These are phyloP conservation scores for Fraxinus velutina DNA, from an alignment of 305 asterid genomes.

Conservation along the genomic window DNA sequence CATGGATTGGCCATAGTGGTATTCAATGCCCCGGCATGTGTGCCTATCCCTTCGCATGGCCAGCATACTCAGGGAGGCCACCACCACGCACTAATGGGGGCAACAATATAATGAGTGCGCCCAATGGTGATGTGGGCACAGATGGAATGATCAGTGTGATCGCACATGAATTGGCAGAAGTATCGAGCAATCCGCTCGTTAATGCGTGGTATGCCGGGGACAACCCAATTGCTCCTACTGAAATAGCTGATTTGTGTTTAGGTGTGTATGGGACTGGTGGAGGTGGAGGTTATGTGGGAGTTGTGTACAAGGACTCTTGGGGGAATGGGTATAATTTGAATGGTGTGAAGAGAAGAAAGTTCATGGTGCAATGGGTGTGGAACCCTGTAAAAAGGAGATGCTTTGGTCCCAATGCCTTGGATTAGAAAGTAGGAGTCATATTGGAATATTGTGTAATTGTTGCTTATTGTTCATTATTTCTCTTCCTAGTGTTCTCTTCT, in stretches of 20 bases:
- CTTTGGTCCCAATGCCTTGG: constrained; percentile 75
- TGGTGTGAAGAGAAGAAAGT: constrained; percentile 66
- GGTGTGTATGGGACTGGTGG: constrained; percentile 71
- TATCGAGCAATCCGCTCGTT: constrained; percentile 59
- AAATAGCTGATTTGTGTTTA: constrained; percentile 68
- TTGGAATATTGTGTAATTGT: neutral
- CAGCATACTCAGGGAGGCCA: constrained; percentile 38
- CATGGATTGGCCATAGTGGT: constrained; percentile 75
- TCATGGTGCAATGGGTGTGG: constrained; percentile 89
- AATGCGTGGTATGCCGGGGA: constrained; percentile 82
- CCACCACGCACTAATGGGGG: constrained; percentile 29
- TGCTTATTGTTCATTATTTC: neutral
- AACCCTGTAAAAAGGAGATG: constrained; percentile 52
- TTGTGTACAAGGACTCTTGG: constrained; percentile 48
- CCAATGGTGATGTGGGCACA: constrained; percentile 59
- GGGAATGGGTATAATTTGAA: constrained; percentile 60
- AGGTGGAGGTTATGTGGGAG: constrained; percentile 64
- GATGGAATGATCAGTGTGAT: constrained; percentile 83
- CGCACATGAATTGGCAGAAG: constrained; percentile 75
- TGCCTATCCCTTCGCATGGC: constrained; percentile 74
- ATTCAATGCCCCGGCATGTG: constrained; percentile 67
- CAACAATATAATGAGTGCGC: constrained; percentile 45
- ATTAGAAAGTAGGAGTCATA: constrained; percentile 24
- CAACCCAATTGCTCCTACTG: constrained; percentile 63
- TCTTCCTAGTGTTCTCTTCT: neutral